These are phyloP conservation scores for Epichloe scottii DNA, from an alignment of 2,329 filamentous ascomycete genomes.

Conservation along the genomic window DNA sequence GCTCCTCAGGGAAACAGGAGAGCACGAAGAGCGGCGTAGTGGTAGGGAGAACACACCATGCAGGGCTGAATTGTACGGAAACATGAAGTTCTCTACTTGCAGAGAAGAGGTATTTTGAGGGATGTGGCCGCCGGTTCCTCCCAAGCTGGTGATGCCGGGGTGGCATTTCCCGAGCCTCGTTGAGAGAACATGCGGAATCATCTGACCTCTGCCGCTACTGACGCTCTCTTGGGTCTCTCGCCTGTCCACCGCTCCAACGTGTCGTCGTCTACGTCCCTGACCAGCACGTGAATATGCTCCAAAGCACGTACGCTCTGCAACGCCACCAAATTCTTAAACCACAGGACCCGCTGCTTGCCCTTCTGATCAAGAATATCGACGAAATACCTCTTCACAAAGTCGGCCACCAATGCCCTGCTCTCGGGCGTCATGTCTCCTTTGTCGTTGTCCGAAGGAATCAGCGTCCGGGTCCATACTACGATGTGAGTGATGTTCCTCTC, in stretches of 20 bases:
- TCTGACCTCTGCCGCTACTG: not conserved
- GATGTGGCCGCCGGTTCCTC: not conserved
- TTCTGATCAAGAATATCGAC: conserved; percentile 38
- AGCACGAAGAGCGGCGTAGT: conserved; percentile 39
- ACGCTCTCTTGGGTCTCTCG: conserved; percentile 26
- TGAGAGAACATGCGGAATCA: not conserved
- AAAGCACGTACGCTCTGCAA: conserved; percentile 79
- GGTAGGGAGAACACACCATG: not conserved
- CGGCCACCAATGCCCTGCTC: conserved; percentile 50
- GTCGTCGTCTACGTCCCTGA: conserved; percentile 40
- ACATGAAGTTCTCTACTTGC: too few species aligned
- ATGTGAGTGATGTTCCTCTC: conserved; percentile 58
- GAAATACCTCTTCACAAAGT: conserved; percentile 62
- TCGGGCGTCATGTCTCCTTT: conserved; percentile 62
- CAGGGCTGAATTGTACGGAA: not conserved
- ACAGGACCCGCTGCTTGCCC: conserved; percentile 47
- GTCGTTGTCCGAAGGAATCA: conserved; percentile 55
- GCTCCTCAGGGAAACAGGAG: conserved; percentile 36
- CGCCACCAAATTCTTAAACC: conserved; percentile 91
- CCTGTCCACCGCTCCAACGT: conserved; percentile 41
- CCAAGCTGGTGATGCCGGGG: too few species aligned
- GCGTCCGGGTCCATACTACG: conserved; percentile 83
- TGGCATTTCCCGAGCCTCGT: not conserved
- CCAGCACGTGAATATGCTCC: conserved; percentile 78
- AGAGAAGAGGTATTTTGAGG: too few species aligned